A percentile compares a stretch with the other conserved stretches of the same genome.
Conservation (phyloP, 2,329 filamentous ascomycete species). For the Penicillium sp. region DNA sequence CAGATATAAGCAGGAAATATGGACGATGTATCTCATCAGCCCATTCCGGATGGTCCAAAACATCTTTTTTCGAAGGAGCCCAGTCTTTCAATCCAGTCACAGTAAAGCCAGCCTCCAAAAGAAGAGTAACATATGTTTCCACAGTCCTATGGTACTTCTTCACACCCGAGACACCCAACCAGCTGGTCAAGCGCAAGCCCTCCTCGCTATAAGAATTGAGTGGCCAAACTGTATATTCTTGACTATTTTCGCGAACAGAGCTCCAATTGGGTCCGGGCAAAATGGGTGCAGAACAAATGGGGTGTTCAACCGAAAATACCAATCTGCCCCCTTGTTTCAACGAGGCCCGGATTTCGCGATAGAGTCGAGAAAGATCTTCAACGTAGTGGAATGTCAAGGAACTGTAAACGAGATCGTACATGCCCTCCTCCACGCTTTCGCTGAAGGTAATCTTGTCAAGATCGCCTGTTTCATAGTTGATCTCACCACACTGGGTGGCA, state of each 20-base stretch:
- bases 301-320: slow-evolving; percentile 54
- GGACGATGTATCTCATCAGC: slow-evolving; percentile 38
- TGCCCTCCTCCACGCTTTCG: slow-evolving; percentile 9
- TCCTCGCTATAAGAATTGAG: slow-evolving; percentile 50
- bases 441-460: slow-evolving; percentile 8
- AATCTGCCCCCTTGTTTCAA: slow-evolving; percentile 34
- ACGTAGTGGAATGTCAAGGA: slow-evolving; percentile 51
- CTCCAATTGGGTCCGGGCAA: slow-evolving; percentile 12
- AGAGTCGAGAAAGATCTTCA: slow-evolving; percentile 38
- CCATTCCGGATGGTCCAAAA: slow-evolving; percentile 37
- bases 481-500: neutral
- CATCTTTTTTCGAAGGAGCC: slow-evolving; percentile 34
- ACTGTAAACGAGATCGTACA: slow-evolving; percentile 48
- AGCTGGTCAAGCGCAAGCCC: slow-evolving; percentile 46
- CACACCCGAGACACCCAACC: slow-evolving; percentile 47
- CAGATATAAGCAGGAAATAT: slow-evolving; percentile 40
- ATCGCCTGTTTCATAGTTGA: slow-evolving; percentile 7
- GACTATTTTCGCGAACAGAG: slow-evolving; percentile 33
- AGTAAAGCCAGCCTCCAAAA: slow-evolving; percentile 44
- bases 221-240: slow-evolving; percentile 47
- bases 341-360: slow-evolving; percentile 23
- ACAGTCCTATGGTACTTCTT: slow-evolving; percentile 55
- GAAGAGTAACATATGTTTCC: slow-evolving; percentile 44
- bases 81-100: slow-evolving; percentile 48
- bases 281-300: slow-evolving; percentile 51